phyloP scores from a whole-genome alignment of 1,284 basidiomycete species.

The Spongispora temasekensis region DNA sequence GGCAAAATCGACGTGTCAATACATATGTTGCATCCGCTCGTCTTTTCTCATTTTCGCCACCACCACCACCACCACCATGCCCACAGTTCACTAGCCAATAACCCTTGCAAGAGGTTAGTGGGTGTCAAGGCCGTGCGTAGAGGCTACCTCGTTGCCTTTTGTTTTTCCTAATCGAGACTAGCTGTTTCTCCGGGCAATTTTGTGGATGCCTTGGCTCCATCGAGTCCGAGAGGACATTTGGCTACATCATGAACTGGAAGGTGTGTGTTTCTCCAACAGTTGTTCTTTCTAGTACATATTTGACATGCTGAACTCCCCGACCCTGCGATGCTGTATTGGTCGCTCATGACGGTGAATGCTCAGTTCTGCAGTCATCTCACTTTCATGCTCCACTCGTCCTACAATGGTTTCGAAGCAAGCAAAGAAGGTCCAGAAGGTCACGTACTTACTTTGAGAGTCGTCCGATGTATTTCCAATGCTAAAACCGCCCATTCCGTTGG shows the following conservation, averaged over 20 bases:
- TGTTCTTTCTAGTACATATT: not conserved
- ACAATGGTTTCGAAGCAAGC: not conserved
- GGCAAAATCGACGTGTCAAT: slow-evolving; percentile 2
- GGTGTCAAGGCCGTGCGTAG: not conserved
- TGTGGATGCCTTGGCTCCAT: slow-evolving; percentile 1
- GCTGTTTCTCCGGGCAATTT: not conserved
- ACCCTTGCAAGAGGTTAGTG: too few relatives aligned
- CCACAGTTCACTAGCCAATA: too few relatives aligned
- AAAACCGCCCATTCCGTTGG: not conserved
- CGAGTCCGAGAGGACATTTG: not conserved
- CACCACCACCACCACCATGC: not conserved
- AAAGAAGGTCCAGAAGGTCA: not conserved
- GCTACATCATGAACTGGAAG: slow-evolving; percentile 3
- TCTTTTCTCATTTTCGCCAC: slow-evolving; percentile 4
- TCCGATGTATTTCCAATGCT: too few relatives aligned
- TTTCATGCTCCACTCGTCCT: not conserved
- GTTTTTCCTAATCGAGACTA: slow-evolving; percentile 1
- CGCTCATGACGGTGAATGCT: slow-evolving; percentile 15
- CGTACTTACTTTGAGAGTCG: too few relatives aligned
- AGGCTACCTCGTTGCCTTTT: not conserved
- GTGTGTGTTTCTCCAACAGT: not conserved
- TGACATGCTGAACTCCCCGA: not conserved
- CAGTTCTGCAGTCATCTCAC: too few relatives aligned
- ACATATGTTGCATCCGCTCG: not conserved
- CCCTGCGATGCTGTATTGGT: slow-evolving; percentile 11